These are phyloP conservation scores for Flammula alnicola DNA, from an alignment of 1,284 basidiomycete genomes.

Conservation along the genomic window DNA sequence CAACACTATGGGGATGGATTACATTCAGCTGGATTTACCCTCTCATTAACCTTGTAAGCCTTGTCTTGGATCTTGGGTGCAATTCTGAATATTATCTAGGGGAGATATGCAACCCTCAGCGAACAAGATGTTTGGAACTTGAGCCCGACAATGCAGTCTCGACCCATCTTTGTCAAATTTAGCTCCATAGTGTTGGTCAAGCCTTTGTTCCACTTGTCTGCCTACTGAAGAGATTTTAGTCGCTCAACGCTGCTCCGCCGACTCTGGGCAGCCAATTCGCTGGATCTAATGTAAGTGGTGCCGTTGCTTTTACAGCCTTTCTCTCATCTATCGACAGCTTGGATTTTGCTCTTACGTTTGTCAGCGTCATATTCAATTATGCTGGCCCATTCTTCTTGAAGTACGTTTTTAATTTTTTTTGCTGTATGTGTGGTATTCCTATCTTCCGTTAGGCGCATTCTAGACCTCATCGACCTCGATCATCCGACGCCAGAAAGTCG, in stretches of 20 bases:
- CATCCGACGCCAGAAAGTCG: conserved; percentile 48
- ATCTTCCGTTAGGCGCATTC: conserved; percentile 44
- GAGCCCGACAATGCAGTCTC: conserved; percentile 70
- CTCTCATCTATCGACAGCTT: conserved; percentile 39
- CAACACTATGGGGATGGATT: conserved; percentile 77
- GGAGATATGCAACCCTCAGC: conserved; percentile 63
- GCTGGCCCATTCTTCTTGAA: conserved; percentile 71
- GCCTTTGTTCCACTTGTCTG: neutral
- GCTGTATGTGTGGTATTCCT: neutral
- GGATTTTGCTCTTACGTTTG: conserved; percentile 68
- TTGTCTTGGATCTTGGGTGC: neutral
- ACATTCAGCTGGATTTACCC: conserved; percentile 81
- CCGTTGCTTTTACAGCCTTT: neutral
- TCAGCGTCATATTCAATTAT: conserved; percentile 74
- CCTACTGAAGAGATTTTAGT: conserved; percentile 28
- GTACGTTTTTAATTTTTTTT: conserved; percentile 30
- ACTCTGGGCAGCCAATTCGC: conserved; percentile 69
- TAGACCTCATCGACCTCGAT: conserved; percentile 45
- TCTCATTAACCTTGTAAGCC: conserved; percentile 55
- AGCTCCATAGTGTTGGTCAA: conserved; percentile 41
- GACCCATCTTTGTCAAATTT: conserved; percentile 69
- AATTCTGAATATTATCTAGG: conserved; percentile 37
- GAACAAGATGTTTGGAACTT: conserved; percentile 76
- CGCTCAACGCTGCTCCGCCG: conserved; percentile 62
- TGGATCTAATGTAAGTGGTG: conserved; percentile 62